phyloP scores from a whole-genome alignment of 192 early-diverging fungal species.

The Geranomyces variabilis region DNA sequence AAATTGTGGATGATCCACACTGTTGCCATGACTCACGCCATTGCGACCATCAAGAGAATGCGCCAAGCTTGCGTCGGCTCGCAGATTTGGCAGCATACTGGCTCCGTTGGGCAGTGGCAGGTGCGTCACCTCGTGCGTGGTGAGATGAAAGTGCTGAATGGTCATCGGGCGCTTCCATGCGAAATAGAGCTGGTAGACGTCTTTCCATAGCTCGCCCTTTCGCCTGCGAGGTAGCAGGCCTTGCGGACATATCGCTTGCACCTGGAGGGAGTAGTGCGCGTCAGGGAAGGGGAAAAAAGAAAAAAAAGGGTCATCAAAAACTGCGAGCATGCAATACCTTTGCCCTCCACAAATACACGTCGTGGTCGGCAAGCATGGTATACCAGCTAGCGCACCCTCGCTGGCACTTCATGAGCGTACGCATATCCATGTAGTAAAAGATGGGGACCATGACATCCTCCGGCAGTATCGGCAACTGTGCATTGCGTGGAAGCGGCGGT shows the following conservation, averaged over 20 bases:
- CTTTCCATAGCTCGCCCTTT: conserved; percentile 16
- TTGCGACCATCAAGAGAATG: neutral
- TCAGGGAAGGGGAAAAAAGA: neutral
- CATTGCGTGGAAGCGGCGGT: neutral
- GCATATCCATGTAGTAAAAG: neutral
- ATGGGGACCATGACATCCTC: conserved; percentile 8
- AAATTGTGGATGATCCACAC: neutral
- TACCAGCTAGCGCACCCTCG: neutral
- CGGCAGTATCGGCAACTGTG: neutral
- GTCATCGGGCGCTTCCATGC: neutral
- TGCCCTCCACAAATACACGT: conserved; percentile 14
- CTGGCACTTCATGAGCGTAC: neutral
- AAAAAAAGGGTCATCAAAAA: neutral
- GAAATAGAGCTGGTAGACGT: conserved; percentile 4
- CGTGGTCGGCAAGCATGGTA: neutral
- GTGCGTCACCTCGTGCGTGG: conserved; percentile 10
- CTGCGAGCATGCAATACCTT: too few relatives aligned
- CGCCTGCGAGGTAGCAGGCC: conserved; percentile 6
- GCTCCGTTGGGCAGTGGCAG: neutral
- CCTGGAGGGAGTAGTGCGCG: neutral
- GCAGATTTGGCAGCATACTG: neutral
- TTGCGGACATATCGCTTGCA: neutral
- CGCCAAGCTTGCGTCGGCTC: neutral
- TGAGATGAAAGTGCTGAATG: neutral
- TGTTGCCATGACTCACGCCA: neutral